phyloP scores from a whole-genome alignment of 2,329 filamentous ascomycete species.

The Aspergillus bombycis region DNA sequence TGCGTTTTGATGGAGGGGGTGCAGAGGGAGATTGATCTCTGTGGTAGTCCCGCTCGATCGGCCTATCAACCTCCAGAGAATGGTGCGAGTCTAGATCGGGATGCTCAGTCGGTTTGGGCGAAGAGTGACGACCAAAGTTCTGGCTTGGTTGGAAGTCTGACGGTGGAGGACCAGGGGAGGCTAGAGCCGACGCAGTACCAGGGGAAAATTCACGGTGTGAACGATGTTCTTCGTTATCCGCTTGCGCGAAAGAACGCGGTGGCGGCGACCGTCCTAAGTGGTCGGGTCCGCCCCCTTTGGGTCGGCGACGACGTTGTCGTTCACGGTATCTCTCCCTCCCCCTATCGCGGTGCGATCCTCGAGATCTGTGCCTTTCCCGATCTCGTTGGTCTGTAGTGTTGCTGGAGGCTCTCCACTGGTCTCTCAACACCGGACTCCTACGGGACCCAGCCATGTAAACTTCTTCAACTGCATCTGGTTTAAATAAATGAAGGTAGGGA shows the following conservation, averaged over 20 bases:
- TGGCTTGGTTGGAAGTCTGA: conserved; percentile 24
- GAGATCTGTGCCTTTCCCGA: conserved; percentile 44
- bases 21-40: conserved; percentile 36
- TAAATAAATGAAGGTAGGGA: conserved; percentile 15
- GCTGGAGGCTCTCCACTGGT: conserved; percentile 53
- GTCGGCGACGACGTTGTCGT: conserved; percentile 38
- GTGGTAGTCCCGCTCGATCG: conserved; percentile 29
- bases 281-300: conserved; percentile 40
- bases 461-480: conserved; percentile 47
- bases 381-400: conserved; percentile 43
- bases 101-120: conserved; percentile 26
- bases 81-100: conserved; percentile 24
- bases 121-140: conserved; percentile 26
- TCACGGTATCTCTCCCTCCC: conserved; percentile 47
- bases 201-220: conserved; percentile 34
- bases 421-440: conserved; percentile 54
- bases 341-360: conserved; percentile 42
- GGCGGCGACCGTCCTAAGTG: conserved; percentile 46
- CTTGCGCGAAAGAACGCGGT: conserved; percentile 34
- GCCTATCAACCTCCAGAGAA: conserved; percentile 22
- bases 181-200: conserved; percentile 28
- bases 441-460: conserved; percentile 54
- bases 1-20: conserved; percentile 39
- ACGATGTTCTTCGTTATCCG: conserved; percentile 34
- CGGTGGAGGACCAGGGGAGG: conserved; percentile 30